Percentiles rank a stretch among this genome's conserved stretches.
phyloP scores from a whole-genome alignment of 1,284 basidiomycete genomes.

The Ustilago esculenta region DNA sequence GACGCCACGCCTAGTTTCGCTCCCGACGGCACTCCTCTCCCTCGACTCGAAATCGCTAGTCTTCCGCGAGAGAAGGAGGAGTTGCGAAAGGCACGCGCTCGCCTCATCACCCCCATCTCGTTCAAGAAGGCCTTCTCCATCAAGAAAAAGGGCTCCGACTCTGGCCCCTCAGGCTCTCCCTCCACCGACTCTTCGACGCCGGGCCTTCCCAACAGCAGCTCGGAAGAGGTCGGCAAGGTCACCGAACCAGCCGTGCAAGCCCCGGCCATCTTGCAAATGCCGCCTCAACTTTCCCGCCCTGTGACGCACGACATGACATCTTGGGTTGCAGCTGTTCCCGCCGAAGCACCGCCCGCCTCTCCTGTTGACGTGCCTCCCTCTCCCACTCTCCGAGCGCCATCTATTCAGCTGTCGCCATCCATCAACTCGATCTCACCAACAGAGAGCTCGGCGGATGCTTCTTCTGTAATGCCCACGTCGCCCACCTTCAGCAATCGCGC shows the following conservation, averaged over 20 bases:
- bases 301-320: slow-evolving; percentile 22
- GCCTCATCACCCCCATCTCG: slow-evolving; percentile 32
- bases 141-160: slow-evolving; percentile 19
- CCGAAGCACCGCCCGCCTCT: slow-evolving; percentile 17
- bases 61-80: slow-evolving; percentile 43
- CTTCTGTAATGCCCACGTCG: slow-evolving; percentile 3
- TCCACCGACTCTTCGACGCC: slow-evolving; percentile 17
- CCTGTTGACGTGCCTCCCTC: slow-evolving; percentile 2
- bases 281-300: slow-evolving; percentile 1
- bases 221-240: slow-evolving; percentile 25
- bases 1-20: slow-evolving; percentile 5
- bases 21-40: slow-evolving; percentile 14
- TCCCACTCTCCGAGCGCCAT: slow-evolving; percentile 1
- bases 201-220: slow-evolving; percentile 29
- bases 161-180: slow-evolving; percentile 13
- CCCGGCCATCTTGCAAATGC: neutral
- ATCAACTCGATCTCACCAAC: slow-evolving; percentile 11
- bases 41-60: slow-evolving; percentile 26
- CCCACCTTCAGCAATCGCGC: slow-evolving; percentile 14
- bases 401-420: slow-evolving; percentile 18
- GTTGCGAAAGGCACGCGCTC: slow-evolving; percentile 15
- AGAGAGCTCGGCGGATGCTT: slow-evolving; percentile 1
- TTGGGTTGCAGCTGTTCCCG: slow-evolving; percentile 26
- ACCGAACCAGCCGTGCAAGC: slow-evolving; percentile 1
- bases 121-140: slow-evolving; percentile 42